These are phyloP conservation scores for Cydonia oblonga DNA, from an alignment of 331 rosid species.

Conservation along the genomic window DNA sequence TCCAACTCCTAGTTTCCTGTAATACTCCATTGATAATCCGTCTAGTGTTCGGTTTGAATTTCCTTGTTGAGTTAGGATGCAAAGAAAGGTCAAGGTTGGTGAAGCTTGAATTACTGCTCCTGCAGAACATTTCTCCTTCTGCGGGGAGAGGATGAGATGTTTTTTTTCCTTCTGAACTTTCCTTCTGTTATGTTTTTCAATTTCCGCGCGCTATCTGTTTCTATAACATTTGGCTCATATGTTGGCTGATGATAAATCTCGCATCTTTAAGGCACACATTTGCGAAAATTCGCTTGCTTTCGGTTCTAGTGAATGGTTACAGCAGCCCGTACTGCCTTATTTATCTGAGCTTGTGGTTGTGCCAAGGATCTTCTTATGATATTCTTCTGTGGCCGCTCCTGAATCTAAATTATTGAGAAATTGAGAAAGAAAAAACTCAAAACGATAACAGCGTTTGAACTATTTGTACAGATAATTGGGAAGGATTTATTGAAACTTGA, in stretches of 20 bases:
- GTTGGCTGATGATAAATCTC: background rate
- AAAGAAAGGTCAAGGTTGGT: background rate
- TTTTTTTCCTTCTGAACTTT: background rate
- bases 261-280: background rate
- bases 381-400: background rate
- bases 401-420: background rate
- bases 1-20: background rate
- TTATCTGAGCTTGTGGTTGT: background rate
- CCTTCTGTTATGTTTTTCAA: background rate
- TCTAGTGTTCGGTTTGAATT: too few relatives aligned
- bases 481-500: constrained; percentile 3
- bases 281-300: background rate
- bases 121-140: background rate
- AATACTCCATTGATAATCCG: background rate
- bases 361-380: background rate
- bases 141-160: background rate
- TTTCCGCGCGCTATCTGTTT: background rate
- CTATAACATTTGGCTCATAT: background rate
- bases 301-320: background rate
- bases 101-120: background rate
- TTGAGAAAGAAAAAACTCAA: background rate
- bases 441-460: background rate
- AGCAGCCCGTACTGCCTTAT: background rate
- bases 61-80: background rate
- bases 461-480: background rate